Base-by-base conservation (phyloP, 768 basidiomycete species). In the Podaxis pistillaris region DNA sequence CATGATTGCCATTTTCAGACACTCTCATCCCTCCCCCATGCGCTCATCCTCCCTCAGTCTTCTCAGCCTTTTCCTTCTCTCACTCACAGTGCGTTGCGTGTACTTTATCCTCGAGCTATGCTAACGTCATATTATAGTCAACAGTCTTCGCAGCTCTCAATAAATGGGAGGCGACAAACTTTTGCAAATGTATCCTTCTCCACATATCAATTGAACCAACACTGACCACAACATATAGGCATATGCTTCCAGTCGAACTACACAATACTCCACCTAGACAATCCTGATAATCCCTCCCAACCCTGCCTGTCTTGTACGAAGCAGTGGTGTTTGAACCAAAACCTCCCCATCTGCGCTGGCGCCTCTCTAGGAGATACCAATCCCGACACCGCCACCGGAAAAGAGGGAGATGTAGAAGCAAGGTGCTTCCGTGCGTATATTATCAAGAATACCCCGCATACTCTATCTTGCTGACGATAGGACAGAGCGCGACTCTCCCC, bases 341-440 rank as follows among this genome's bases (percentile, higher is more conserved):
- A 94, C 70, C 80, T 97, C 40, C 78, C 83, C 15, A 96, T 94
- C 49, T 96, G 93, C 72, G 82, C 83, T 9, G 89, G 89, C 28
- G 93, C 93, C 52, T 82, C 84, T 55, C 76, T 96, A 57, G 95
- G 94, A 26, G 91, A 94, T 69, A 88, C 91, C 24, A 86, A 97
- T 74, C 92, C 92, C 28, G 95, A 97, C 74, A 94, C 91, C 17
- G 93, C 91, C 12, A 96, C 94, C 4, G 95, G 95, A 37, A 95
- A 91, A 72, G 95, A 96, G 74, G 95, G 95, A 47, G 94, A 96
- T 74, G 93, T 97, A 24, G 94, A 96, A 78, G 94, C 94, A 62
- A 81, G 94, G 72, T 97, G 95, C 81, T 96, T 96, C 78, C 93
- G 94, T 96, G 75, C 70, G 94, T 83, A 30, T 41, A 38, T 33